phyloP scores from a whole-genome alignment of 2,329 filamentous ascomycete genomes.

The Fusarium sp. region DNA sequence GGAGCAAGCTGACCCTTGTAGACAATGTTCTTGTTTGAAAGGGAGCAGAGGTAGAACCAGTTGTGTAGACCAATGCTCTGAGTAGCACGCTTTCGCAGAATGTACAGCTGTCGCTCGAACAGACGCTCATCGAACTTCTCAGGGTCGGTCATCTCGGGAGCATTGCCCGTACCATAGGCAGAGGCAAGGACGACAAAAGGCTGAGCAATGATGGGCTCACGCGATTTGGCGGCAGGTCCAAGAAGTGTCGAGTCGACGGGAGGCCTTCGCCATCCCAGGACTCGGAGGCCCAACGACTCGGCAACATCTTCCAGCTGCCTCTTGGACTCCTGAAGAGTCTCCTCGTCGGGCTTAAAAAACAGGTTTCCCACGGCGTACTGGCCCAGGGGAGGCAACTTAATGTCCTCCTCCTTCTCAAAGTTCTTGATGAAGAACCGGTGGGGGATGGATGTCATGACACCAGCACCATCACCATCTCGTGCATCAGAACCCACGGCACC shows the following conservation, averaged over 20 bases:
- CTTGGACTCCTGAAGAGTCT: slow-evolving; percentile 90
- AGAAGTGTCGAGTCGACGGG: slow-evolving; percentile 93
- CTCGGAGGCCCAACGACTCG: slow-evolving; percentile 85
- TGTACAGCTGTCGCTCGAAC: slow-evolving; percentile 94
- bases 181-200: slow-evolving; percentile 91
- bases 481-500: slow-evolving; percentile 98
- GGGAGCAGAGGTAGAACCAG: slow-evolving; percentile 98
- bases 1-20: slow-evolving; percentile 98
- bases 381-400: slow-evolving; percentile 86
- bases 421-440: slow-evolving; percentile 99
- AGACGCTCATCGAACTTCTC: slow-evolving; percentile 84
- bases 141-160: slow-evolving; percentile 81
- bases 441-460: slow-evolving; percentile 99
- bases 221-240: slow-evolving; percentile 90
- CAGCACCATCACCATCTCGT: slow-evolving; percentile 96
- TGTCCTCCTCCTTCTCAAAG: slow-evolving; percentile 90
- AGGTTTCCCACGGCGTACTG: slow-evolving; percentile 98
- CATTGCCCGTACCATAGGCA: slow-evolving; percentile 84
- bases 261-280: slow-evolving; percentile 96
- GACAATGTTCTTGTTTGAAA: slow-evolving; percentile 98
- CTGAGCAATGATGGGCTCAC: slow-evolving; percentile 95
- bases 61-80: slow-evolving; percentile 96
- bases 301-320: slow-evolving; percentile 94
- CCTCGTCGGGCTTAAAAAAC: slow-evolving; percentile 97
- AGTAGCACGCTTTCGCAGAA: slow-evolving; percentile 93